Conservation (phyloP, 805 yeast genomes). For the Grigorovia transvaalensis region DNA sequence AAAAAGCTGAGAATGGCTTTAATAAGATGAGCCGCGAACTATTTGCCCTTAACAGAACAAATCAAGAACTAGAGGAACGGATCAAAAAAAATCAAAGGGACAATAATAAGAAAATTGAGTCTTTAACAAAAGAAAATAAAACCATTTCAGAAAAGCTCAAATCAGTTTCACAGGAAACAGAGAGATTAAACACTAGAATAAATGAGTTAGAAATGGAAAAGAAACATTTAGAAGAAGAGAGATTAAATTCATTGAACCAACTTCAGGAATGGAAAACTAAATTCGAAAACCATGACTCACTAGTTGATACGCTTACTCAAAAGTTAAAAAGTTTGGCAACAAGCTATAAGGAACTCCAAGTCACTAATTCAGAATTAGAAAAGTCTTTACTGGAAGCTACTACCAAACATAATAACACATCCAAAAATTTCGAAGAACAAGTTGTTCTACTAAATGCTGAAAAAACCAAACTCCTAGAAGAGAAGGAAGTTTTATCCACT, state of each 20-base stretch:
- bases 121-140: constrained; percentile 17
- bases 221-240: constrained; percentile 15
- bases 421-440: constrained; percentile 7
- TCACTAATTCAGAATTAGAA: constrained; percentile 16
- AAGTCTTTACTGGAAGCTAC: constrained; percentile 6
- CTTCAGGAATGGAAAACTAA: constrained; percentile 17
- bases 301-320: constrained; percentile 35
- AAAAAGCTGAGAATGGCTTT: constrained; percentile 73
- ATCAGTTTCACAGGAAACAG: constrained; percentile 6
- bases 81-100: constrained; percentile 37
- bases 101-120: constrained; percentile 26
- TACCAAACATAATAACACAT: constrained; percentile 7
- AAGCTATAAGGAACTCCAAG: constrained; percentile 21
- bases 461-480: constrained; percentile 3
- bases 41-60: constrained; percentile 51
- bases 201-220: constrained; percentile 5
- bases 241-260: constrained; percentile 16
- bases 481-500: constrained; percentile 3
- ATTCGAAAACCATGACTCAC: constrained; percentile 24
- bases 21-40: constrained; percentile 85
- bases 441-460: constrained; percentile 6
- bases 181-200: constrained; percentile 7
- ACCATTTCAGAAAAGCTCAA: constrained; percentile 8
- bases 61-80: constrained; percentile 39
- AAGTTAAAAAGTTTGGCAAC: constrained; percentile 37